Percentiles rank a stretch among this genome's conserved stretches.
Evolutionary conservation across 2,329 filamentous ascomycete genomes (phyloP).

Genomic region (Sporothrix brasiliensis): DNA sequence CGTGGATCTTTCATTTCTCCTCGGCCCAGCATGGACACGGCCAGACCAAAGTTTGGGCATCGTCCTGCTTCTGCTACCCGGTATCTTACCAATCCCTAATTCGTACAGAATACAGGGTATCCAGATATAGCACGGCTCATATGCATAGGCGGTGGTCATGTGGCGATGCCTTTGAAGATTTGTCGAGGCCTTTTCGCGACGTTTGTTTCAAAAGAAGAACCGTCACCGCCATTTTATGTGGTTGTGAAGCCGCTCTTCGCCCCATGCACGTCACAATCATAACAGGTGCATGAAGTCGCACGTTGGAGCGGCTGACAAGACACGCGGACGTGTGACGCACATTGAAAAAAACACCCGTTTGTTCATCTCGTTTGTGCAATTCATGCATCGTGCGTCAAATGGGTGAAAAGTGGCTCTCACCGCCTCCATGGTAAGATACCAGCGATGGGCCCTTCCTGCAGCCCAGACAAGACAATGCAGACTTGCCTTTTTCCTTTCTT

Average conservation of each 20-base stretch:
- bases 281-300: not conserved
- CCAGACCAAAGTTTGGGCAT: not conserved
- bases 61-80: not conserved
- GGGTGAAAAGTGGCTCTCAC: not conserved
- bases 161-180: not conserved
- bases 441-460: not conserved
- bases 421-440: constrained; percentile 4
- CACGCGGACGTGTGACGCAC: not conserved
- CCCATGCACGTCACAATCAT: not conserved
- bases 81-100: not conserved
- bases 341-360: not conserved
- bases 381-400: not conserved
- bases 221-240: not conserved
- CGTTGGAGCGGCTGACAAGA: no score
- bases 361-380: constrained; percentile 1
- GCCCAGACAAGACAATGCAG: not conserved
- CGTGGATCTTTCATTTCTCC: not conserved
- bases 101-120: no score
- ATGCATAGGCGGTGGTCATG: constrained; percentile 15
- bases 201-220: not conserved
- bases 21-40: not conserved
- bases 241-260: not conserved
- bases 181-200: not conserved
- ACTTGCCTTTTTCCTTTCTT: not conserved
- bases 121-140: not conserved